Base-by-base conservation (phyloP, 306 rosid genomes). In the Fragaria nilgerrensis region DNA sequence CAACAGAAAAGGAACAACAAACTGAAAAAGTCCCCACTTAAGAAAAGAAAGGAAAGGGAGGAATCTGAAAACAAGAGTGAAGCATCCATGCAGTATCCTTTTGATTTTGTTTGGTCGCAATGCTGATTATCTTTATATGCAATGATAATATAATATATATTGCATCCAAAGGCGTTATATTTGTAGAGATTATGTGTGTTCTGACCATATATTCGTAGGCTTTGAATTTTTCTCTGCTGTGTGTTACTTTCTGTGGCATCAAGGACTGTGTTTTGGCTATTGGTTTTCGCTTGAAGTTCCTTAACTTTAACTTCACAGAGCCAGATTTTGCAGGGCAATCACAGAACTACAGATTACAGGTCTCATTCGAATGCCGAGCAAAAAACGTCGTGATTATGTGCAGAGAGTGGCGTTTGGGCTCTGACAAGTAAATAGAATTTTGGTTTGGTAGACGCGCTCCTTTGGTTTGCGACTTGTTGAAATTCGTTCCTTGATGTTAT, bases 51-150 rank as follows among this genome's bases (percentile, higher is more conserved):
- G 80, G 78, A 75, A 27, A 75, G 56, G 52, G 84, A 77, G 50
- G 91, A 69, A 77, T 73, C 88, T 55, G 90, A 79, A 79, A 85
- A 80, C 83, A 84, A 80, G 80, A 87, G 86, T 53, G 95, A 88
- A 76, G 93, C 97, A 19, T 88, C 88, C 75, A 83, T 92, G 73
- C 98, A 94, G 97, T 93, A 93, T 93, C 98, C 98, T 88, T 77
- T 79, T 79, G 50, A 39, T 78, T 74, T 73, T 65, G 5, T 76
- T 82, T 48, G 65, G n/a, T n/a, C 56, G 16, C 23, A 37, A 16
- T 64, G 52, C 68, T 50, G n/a, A 41, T 9, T 55, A 50, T 73
- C 19, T 19, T 62, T 41, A 41, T 20, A 23, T 66, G 29, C 66
- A 20, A 37, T 39, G 5, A 36, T 32, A 39, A 9, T n/a, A 32